Evolutionary conservation across 495 filamentous ascomycete species (phyloP), one percentile per base, ranked within the genome.

Genomic region (Glarea lozoyensis): DNA sequence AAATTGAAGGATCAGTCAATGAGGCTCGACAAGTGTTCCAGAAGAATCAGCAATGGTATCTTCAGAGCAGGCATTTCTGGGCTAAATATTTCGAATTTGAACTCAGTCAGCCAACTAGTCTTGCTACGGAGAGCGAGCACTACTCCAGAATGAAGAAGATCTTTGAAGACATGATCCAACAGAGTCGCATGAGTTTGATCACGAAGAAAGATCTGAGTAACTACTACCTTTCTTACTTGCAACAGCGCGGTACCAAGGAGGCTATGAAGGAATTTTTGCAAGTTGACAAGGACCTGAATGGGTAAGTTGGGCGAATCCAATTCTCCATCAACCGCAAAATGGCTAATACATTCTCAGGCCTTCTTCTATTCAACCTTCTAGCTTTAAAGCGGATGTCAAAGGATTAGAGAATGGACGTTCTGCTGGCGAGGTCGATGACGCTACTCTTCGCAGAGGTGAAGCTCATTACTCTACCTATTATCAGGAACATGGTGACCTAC

Each of bases 41-140:
- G 47, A 81, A 79, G 55, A 87, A 94, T 54, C 73, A 86, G 39
- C 78, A 88, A 50, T 86, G 80, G 69, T 95, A 94, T 60, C 70
- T 83, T 12, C 85, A 90, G 52, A 93, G 86, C 55, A 73, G 77
- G n/a, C 72, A 81, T 17, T 99, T 99, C 75, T 97, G 89, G 90
- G 72, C 78, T 43, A 84, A 79, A 58, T 99, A 86, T 63, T 72
- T 97, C 10, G 66, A 79, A 39, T 95, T 99, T 49, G 92, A 99
- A 67, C 68, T 94, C 30, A 79, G 85, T 27, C 93, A 96, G 56
- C 84, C 87, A 7, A 88, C 85, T 2, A 82, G 68, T 43, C 60
- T 67, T 0, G 73, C 72, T 24, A 73, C 73, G 1, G 86, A 94
- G 52, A 35, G 60, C 0, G 65, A 73, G 40, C 82, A 88, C 38